These are phyloP conservation scores for Chenopodium quinoa DNA, from an alignment of 148 eudicot species.

Conservation along the genomic window DNA sequence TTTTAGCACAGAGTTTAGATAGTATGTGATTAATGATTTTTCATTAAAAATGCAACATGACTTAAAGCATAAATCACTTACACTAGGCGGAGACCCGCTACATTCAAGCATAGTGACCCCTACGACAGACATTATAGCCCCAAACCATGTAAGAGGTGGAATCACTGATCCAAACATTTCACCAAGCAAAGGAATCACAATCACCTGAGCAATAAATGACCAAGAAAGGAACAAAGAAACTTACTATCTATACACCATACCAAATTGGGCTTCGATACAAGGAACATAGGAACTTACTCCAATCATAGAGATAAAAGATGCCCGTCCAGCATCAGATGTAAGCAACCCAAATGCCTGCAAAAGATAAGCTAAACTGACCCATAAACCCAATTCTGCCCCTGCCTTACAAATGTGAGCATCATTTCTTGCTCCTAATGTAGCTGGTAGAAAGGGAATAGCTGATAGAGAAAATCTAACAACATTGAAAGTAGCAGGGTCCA, in stretches of 20 bases:
- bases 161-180: slow-evolving; percentile 60
- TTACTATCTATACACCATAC: neutral
- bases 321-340: slow-evolving; percentile 80
- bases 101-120: slow-evolving; percentile 74
- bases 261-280: neutral
- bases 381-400: slow-evolving; percentile 65
- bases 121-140: slow-evolving; percentile 54
- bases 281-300: slow-evolving; percentile 44
- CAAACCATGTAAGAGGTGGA: slow-evolving; percentile 66
- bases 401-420: slow-evolving; percentile 49
- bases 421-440: slow-evolving; percentile 42
- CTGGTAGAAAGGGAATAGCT: slow-evolving; percentile 64
- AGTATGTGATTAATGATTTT: too few relatives aligned
- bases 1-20: neutral
- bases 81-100: slow-evolving; percentile 79
- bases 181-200: slow-evolving; percentile 74
- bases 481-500: slow-evolving; percentile 65
- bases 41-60: neutral
- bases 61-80: slow-evolving; percentile 27
- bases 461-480: slow-evolving; percentile 50
- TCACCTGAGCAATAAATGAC: slow-evolving; percentile 42
- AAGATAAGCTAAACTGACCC: slow-evolving; percentile 75
- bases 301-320: slow-evolving; percentile 62
- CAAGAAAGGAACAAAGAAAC: neutral
- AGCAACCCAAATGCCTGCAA: slow-evolving; percentile 72